Evolutionary conservation across 805 yeast genomes (phyloP).

Genomic region (Ascoidea asiatica): DNA sequence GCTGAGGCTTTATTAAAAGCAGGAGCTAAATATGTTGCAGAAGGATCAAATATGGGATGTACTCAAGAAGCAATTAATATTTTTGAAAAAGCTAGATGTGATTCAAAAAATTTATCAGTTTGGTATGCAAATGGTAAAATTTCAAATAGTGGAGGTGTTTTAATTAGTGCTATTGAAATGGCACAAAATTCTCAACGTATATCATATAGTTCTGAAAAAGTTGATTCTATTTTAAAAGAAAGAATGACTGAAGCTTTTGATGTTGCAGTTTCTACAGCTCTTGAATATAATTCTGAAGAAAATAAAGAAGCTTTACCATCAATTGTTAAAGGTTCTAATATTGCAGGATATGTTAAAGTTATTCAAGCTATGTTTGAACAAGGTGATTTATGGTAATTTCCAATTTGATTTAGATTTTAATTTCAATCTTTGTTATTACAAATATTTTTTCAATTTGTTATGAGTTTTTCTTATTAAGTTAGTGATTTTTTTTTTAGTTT

Average conservation of each 20-base stretch:
- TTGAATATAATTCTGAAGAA: constrained; percentile 59
- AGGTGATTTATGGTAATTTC: constrained; percentile 51
- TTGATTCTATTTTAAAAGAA: constrained; percentile 77
- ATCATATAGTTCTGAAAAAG: constrained; percentile 85
- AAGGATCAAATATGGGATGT: constrained; percentile 99
- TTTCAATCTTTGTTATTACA: not conserved
- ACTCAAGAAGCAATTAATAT: constrained; percentile 94
- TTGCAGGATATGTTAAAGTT: constrained; percentile 97
- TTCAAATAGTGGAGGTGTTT: constrained; percentile 99
- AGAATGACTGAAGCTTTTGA: constrained; percentile 91
- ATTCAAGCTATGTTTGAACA: constrained; percentile 97
- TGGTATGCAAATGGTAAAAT: constrained; percentile 99
- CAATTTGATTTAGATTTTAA: too few relatives aligned
- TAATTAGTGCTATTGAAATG: constrained; percentile 97
- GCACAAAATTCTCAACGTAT: constrained; percentile 97
- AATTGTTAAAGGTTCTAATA: constrained; percentile 95
- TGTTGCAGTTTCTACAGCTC: constrained; percentile 83
- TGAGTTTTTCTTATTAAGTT: too few relatives aligned
- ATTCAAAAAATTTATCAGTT: constrained; percentile 35
- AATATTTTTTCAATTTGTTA: too few relatives aligned
- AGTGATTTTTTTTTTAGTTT: too few relatives aligned
- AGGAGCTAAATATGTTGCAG: constrained; percentile 89
- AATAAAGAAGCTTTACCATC: constrained; percentile 70
- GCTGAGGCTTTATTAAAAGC: constrained; percentile 89
- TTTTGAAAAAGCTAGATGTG: constrained; percentile 69